Conservation (phyloP, 495 filamentous ascomycete genomes). For the Hypoxylon fragiforme region DNA sequence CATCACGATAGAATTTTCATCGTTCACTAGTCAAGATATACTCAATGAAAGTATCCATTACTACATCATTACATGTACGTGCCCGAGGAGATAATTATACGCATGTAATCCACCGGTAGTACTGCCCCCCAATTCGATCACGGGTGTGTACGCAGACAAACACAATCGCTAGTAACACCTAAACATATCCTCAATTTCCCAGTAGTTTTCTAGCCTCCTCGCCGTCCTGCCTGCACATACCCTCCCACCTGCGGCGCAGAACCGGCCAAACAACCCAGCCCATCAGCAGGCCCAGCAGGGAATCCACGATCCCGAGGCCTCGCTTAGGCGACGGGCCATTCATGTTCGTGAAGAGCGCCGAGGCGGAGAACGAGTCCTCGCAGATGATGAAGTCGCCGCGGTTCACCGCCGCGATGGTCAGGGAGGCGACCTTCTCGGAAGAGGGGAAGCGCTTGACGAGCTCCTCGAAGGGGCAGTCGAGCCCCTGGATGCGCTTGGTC, state of each 20-base stretch:
- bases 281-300: slow-evolving; percentile 16
- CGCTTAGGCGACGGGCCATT: slow-evolving; percentile 33
- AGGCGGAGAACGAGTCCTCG: slow-evolving; percentile 22
- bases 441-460: slow-evolving; percentile 10
- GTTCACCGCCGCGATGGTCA: slow-evolving; percentile 20
- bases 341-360: slow-evolving; percentile 33
- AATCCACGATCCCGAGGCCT: slow-evolving; percentile 26
- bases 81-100: too few relatives aligned
- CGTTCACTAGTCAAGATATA: too few relatives aligned
- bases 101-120: too few relatives aligned
- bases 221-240: slow-evolving; percentile 22
- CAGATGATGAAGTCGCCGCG: slow-evolving; percentile 31
- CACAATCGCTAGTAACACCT: too few relatives aligned
- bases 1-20: too few relatives aligned
- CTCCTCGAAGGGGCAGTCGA: slow-evolving; percentile 16
- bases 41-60: too few relatives aligned
- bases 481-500: slow-evolving; percentile 43
- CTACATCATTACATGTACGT: too few relatives aligned
- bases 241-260: slow-evolving; percentile 27
- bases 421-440: slow-evolving; percentile 19
- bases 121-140: too few relatives aligned
- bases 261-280: slow-evolving; percentile 29
- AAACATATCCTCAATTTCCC: too few relatives aligned
- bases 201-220: slow-evolving; percentile 10
- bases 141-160: too few relatives aligned